Base-by-base conservation (phyloP, 257 asterid species). In the Nicotiana knightiana region DNA sequence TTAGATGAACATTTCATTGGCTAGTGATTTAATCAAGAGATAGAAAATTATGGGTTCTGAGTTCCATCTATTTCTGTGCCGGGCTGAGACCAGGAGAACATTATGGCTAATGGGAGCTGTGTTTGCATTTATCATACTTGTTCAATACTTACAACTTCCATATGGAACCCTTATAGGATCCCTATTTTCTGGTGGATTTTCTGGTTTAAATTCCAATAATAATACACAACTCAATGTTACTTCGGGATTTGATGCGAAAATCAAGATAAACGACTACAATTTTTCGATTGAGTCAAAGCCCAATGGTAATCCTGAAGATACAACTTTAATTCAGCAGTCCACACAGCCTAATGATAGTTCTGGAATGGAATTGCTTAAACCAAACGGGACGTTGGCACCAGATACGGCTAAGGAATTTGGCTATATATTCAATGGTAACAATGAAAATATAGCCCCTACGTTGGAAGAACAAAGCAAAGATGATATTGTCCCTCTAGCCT, bases 111-210 rank as follows among this genome's bases (percentile, higher is more conserved):
- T 89, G 68, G 91, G 92, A 33, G 68, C 88, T 65, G 79, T 86
- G 61, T 88, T 93, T 78, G 89, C 91, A 21, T 81, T 89, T 55
- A 81, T 89, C 76, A 46, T 92, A 15, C 21, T 91, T 67, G 85
- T 90, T 86, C 93, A 92, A 79, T 85, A 88, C 79, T 82, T 90
- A 67, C 89, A 92, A 61, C 91, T 91, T 85, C 97, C 97, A 6
- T 91, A 89, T 84, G 90, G 92, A 5, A 81, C 82, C 77, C 84
- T 84, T 82, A 16, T 89, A 2, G 89, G 92, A 6, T 85, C 86
- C 67, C 81, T 90, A 1, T 58, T 90, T 82, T 73, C 81, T 32
- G 68, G 59, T 71, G 80, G 90, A 1, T 58, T 90, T 82, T 73
- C 81, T 32, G 68, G 59, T 71, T 64, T 70, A 62, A 76, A 59